Evolutionary conservation across 495 filamentous ascomycete species (phyloP).

Genomic region (Penicillium pancosmium): DNA sequence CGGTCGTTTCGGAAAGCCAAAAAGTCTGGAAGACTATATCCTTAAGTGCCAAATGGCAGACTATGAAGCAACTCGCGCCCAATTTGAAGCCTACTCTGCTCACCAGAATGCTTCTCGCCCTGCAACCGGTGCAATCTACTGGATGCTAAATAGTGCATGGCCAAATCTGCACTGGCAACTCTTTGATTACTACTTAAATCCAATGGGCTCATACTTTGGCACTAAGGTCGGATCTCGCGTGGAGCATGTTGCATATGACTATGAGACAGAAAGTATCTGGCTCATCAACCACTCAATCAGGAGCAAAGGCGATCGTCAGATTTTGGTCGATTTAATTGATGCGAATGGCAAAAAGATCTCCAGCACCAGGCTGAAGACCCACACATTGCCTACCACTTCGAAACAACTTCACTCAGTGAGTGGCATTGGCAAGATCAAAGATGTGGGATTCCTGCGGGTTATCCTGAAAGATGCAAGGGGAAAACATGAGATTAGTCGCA

Average conservation of each 20-base stretch:
- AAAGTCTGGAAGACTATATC: slow-evolving; percentile 57
- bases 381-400: slow-evolving; percentile 30
- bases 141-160: slow-evolving; percentile 71
- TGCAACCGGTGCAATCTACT: slow-evolving; percentile 65
- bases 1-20: slow-evolving; percentile 55
- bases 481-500: slow-evolving; percentile 49
- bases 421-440: slow-evolving; percentile 38
- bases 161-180: slow-evolving; percentile 68
- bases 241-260: slow-evolving; percentile 63
- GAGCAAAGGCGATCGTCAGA: slow-evolving; percentile 39
- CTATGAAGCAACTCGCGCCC: slow-evolving; percentile 62
- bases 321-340: slow-evolving; percentile 53
- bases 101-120: slow-evolving; percentile 53
- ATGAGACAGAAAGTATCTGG: slow-evolving; percentile 45
- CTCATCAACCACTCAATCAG: slow-evolving; percentile 59
- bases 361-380: slow-evolving; percentile 20
- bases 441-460: slow-evolving; percentile 56
- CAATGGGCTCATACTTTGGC: slow-evolving; percentile 62
- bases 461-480: slow-evolving; percentile 35
- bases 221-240: slow-evolving; percentile 52
- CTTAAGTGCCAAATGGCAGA: slow-evolving; percentile 60
- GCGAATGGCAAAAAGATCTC: slow-evolving; percentile 45
- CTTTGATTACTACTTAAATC: slow-evolving; percentile 64
- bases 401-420: slow-evolving; percentile 24
- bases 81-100: slow-evolving; percentile 60